Base-by-base conservation (phyloP, 805 yeast species). In the Isabelozyma heimii region DNA sequence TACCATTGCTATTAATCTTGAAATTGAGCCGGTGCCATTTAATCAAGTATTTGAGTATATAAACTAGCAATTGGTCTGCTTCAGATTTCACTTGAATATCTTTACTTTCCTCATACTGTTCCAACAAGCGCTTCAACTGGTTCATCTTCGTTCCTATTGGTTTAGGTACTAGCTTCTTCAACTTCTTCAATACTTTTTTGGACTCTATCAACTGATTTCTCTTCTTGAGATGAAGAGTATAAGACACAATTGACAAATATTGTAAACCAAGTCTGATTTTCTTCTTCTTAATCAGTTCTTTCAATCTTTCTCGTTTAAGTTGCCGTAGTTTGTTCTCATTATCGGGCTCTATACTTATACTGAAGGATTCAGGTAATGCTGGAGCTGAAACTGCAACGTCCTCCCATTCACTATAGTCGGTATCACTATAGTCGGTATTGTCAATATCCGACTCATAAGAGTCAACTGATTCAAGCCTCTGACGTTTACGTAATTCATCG, bases 21-120 rank as follows among this genome's bases (percentile, higher is more conserved):
- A 53, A 69, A 47, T 68, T 68, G 17, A 61, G 45, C 16, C 72
- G 48, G 47, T 67, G 63, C 73, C 73, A 69, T 51, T 68, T 69
- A 26, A 65, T 55, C 15, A 65, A 40, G 45, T 69, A 68, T 47
- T 67, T 67, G 15, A 69, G 40, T 15, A 68, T 58, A 40, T 67
- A 68, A 5, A 65, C 53, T 38, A 67, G 53, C 20, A 59, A 59
- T 1, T 50, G 47, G 46, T 65, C 55, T n/a, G 13, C 42, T 39
- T 8, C 15, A 24, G 12, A 24, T 13, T 26, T 3, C 12, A 10
- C 60, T 2, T 47, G 39, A 39, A 28, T 10, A 30, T 30, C 59
- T 2, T 47, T 37, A 39, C 26, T 10, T 10, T 30, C 44, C 16
- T 33, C 24, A 15, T 38, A 37, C 43, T 17, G 38, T 5, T 37